phyloP scores from a whole-genome alignment of 345 rosid species.

The Conringia planisiliqua region DNA sequence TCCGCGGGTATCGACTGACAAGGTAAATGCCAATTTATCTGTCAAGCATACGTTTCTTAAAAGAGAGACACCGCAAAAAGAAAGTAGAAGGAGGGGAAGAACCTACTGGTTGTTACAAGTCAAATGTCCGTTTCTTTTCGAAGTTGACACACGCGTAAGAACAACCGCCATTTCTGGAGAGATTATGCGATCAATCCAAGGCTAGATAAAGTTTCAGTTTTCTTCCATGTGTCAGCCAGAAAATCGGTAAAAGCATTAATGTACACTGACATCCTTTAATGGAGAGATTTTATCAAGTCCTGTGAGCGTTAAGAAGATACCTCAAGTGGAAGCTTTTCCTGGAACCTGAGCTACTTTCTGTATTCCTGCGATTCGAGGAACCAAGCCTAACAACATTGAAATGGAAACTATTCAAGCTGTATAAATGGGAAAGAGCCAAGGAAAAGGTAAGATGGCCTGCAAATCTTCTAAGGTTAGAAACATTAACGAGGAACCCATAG shows the following conservation, averaged over 20 bases:
- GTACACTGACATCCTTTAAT: not conserved
- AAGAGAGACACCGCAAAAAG: slow-evolving; percentile 16
- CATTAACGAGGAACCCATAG: not conserved
- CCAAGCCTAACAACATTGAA: slow-evolving; percentile 9
- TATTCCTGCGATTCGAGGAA: slow-evolving; percentile 6
- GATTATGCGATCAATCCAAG: slow-evolving; percentile 24
- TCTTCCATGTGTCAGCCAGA: slow-evolving; percentile 10
- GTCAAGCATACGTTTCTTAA: slow-evolving; percentile 32
- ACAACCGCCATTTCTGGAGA: slow-evolving; percentile 21
- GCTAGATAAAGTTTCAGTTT: slow-evolving; percentile 2
- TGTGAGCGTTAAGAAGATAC: not conserved
- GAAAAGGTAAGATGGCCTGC: slow-evolving; percentile 7
- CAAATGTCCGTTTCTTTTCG: slow-evolving; percentile 12
- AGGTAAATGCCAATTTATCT: slow-evolving; percentile 26
- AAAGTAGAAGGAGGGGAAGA: slow-evolving; percentile 7
- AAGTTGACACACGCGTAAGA: slow-evolving; percentile 28
- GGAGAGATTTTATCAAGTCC: slow-evolving; percentile 13
- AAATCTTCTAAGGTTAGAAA: slow-evolving; percentile 11
- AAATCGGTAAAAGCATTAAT: not conserved
- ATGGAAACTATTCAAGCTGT: not conserved
- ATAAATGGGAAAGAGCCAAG: not conserved
- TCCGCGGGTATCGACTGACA: slow-evolving; percentile 20
- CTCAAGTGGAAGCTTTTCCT: not conserved
- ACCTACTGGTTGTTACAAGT: slow-evolving; percentile 20
- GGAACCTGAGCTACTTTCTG: not conserved